Evolutionary conservation across 768 basidiomycete species (phyloP).

Genomic region (Boletus insuetus): DNA sequence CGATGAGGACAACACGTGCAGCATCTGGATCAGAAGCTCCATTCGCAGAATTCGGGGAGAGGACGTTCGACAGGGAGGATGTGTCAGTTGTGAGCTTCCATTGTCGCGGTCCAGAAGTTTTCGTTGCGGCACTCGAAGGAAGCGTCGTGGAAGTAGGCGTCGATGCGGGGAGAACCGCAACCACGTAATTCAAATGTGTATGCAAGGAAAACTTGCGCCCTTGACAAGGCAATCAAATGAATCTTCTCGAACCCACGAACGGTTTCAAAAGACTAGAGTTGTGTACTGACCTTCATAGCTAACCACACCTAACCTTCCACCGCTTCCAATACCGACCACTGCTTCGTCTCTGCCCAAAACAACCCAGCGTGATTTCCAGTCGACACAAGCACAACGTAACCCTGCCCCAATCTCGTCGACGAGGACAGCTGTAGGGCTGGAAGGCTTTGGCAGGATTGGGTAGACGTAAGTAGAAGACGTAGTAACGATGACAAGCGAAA

Average conservation of each 20-base stretch:
- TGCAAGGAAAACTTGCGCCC: conserved; percentile 67
- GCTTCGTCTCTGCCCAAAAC: conserved; percentile 90
- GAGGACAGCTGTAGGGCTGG: conserved; percentile 59
- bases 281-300: conserved; percentile 81
- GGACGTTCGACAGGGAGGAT: conserved; percentile 7
- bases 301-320: conserved; percentile 80
- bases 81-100: conserved; percentile 21
- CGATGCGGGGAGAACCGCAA: conserved; percentile 87
- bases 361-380: conserved; percentile 69
- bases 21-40: conserved; percentile 51
- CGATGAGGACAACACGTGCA: conserved; percentile 81
- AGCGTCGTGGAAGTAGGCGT: conserved; percentile 52
- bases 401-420: conserved; percentile 87
- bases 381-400: conserved; percentile 81
- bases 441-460: conserved; percentile 68
- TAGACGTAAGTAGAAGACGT: conserved; percentile 78
- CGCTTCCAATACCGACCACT: conserved; percentile 79
- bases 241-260: neutral
- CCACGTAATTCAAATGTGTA: conserved; percentile 77
- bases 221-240: conserved; percentile 1
- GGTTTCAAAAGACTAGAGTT: too few species aligned
- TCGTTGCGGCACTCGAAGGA: conserved; percentile 56
- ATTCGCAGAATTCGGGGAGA: conserved; percentile 37
- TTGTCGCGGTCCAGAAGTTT: conserved; percentile 30
- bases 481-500: conserved; percentile 84